These are phyloP conservation scores for Microcera coccophila DNA, from an alignment of 2,329 filamentous ascomycete genomes.

Conservation along the genomic window DNA sequence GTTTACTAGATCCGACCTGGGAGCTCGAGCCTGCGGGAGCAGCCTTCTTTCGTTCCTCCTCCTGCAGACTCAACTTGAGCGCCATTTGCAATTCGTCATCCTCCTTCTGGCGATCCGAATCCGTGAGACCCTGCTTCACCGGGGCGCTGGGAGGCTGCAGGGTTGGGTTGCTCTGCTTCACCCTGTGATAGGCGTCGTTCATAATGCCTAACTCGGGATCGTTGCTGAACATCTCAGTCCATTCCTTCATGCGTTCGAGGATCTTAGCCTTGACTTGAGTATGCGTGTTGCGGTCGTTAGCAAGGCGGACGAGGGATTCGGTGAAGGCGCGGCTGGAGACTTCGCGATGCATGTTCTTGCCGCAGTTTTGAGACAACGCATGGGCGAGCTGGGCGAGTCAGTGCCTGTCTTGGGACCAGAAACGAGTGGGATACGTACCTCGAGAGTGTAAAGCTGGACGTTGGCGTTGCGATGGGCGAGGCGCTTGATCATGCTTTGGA, in stretches of 20 bases:
- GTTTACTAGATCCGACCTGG: conserved; percentile 37
- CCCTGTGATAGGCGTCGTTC: conserved; percentile 86
- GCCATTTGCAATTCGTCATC: conserved; percentile 98
- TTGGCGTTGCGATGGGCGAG: conserved; percentile 92
- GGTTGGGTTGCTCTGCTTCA: conserved; percentile 82
- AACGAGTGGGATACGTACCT: conserved; percentile 48
- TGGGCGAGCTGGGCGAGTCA: conserved; percentile 65
- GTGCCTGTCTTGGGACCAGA: neutral
- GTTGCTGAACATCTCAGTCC: conserved; percentile 88
- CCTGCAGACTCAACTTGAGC: conserved; percentile 84
- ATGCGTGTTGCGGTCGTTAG: conserved; percentile 92
- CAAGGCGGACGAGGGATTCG: conserved; percentile 84
- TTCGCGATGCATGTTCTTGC: conserved; percentile 80
- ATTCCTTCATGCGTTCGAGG: conserved; percentile 91
- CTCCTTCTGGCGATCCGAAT: conserved; percentile 86
- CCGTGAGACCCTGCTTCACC: conserved; percentile 86
- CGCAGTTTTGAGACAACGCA: conserved; percentile 88
- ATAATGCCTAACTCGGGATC: conserved; percentile 95
- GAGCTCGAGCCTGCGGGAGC: conserved; percentile 32
- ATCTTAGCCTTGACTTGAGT: conserved; percentile 97
- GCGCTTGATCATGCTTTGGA: conserved; percentile 86
- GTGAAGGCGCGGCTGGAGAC: conserved; percentile 89
- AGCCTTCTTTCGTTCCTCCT: conserved; percentile 64
- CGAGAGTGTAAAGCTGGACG: conserved; percentile 90
- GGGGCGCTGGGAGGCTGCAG: conserved; percentile 89